These are phyloP conservation scores for Epithele typhae DNA, from an alignment of 768 basidiomycete species.

Conservation along the genomic window DNA sequence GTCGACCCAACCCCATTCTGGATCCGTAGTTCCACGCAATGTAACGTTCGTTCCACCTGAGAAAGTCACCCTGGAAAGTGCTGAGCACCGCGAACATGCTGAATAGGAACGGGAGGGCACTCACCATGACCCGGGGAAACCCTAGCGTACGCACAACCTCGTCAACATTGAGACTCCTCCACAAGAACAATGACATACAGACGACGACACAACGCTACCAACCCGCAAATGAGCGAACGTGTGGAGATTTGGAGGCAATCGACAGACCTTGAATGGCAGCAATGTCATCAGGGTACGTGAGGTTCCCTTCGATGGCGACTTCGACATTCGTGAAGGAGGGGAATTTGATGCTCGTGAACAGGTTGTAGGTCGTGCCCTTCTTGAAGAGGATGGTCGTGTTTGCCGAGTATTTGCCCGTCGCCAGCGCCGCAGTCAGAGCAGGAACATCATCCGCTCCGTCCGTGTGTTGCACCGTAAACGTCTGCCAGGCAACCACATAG, in stretches of 20 bases:
- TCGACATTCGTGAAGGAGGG: conserved; percentile 53
- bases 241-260: background rate
- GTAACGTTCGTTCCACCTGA: conserved; percentile 55
- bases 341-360: conserved; percentile 56
- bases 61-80: conserved; percentile 44
- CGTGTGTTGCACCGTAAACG: conserved; percentile 47
- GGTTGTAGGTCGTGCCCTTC: conserved; percentile 55
- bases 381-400: conserved; percentile 51
- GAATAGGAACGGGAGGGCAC: no score
- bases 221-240: background rate
- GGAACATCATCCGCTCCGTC: conserved; percentile 49
- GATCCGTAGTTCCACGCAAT: conserved; percentile 48
- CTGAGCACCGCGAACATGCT: background rate
- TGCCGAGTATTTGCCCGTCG: conserved; percentile 26
- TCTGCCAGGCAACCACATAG: conserved; percentile 37
- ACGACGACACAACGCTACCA: background rate
- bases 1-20: conserved; percentile 63
- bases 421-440: conserved; percentile 39
- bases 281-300: conserved; percentile 52
- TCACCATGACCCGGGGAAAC: conserved; percentile 44
- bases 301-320: conserved; percentile 51
- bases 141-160: conserved; percentile 23
- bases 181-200: background rate
- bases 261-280: conserved; percentile 42
- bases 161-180: background rate